Evolutionary conservation across 345 rosid genomes (phyloP).

Genomic region (Lenwebbia sp.): DNA sequence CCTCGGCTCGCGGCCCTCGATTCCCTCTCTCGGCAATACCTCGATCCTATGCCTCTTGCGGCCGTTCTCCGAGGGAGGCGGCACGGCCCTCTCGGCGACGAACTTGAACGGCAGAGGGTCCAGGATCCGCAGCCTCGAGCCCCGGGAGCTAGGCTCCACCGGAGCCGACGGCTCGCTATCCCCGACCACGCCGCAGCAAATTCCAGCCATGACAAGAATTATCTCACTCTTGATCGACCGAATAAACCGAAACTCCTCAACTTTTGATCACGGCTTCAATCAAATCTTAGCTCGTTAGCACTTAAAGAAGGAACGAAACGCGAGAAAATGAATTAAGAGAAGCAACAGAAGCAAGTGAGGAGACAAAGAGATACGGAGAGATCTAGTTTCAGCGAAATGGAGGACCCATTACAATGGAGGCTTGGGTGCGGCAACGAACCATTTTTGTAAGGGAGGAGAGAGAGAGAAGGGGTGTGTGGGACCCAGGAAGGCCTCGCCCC

Average conservation of each 20-base stretch:
- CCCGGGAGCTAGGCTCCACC: constrained; percentile 36
- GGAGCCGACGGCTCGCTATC: constrained; percentile 51
- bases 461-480: neutral
- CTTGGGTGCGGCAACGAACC: neutral
- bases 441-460: neutral
- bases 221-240: neutral
- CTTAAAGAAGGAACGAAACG: neutral
- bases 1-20: neutral
- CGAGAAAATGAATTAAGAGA: neutral
- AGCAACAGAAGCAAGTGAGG: neutral
- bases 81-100: constrained; percentile 33
- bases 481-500: neutral
- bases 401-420: constrained; percentile 14
- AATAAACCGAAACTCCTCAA: neutral
- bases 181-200: constrained; percentile 66
- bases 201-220: constrained; percentile 44
- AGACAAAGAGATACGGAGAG: neutral
- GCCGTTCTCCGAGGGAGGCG: constrained; percentile 14
- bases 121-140: constrained; percentile 40
- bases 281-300: neutral
- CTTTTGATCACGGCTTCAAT: neutral
- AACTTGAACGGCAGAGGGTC: constrained; percentile 53
- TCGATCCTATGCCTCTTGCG: constrained; percentile 44
- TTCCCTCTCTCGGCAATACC: neutral
- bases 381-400: neutral